Evolutionary conservation across 169 alveolate genomes (phyloP).

Genomic region (Plasmodium gallinaceum): DNA sequence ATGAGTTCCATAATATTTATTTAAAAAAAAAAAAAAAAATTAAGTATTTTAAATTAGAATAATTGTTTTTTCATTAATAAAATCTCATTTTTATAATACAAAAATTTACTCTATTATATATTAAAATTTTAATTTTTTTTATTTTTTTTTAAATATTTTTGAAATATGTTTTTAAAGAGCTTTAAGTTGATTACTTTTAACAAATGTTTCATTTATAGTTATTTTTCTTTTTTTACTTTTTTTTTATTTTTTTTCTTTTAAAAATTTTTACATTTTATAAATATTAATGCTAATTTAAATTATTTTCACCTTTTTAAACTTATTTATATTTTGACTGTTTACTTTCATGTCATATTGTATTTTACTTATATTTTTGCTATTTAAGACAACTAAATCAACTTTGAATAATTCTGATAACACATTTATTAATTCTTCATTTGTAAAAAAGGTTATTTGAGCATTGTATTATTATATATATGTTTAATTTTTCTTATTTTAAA

Average conservation of each 20-base stretch:
- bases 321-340: constrained; percentile 6
- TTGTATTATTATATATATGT: neutral
- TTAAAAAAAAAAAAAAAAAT: too few species aligned
- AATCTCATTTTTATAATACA: too few species aligned
- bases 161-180: too few species aligned
- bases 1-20: too few species aligned
- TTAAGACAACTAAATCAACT: constrained; percentile 29
- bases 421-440: neutral
- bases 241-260: constrained; percentile 25
- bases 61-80: too few species aligned
- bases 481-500: neutral
- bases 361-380: constrained; percentile 3
- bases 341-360: neutral
- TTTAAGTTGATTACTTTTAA: too few species aligned
- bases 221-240: neutral
- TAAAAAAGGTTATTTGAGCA: neutral
- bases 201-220: too few species aligned
- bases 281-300: constrained; percentile 9
- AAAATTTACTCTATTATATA: too few species aligned
- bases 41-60: too few species aligned
- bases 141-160: too few species aligned
- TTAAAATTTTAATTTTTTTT: too few species aligned
- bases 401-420: constrained; percentile 1
- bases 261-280: neutral
- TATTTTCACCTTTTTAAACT: neutral